Conservation (phyloP, 1,139 yeast species). For the Chernovozyma aurita region DNA sequence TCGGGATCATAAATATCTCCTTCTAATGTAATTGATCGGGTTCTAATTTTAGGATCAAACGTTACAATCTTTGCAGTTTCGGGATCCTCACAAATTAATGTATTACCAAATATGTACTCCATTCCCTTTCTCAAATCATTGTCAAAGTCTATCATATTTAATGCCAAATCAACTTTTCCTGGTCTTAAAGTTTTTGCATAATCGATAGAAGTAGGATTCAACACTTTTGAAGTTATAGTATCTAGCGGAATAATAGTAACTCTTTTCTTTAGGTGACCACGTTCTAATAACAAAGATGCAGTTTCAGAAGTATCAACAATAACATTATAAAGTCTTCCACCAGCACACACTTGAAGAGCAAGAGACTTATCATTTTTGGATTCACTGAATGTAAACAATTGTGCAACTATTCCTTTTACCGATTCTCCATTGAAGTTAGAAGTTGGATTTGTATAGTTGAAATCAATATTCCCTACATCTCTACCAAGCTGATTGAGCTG, state of each 20-base stretch:
- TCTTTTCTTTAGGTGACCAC: conserved; percentile 73
- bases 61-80: conserved; percentile 85
- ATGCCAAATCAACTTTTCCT: conserved; percentile 81
- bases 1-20: conserved; percentile 96
- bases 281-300: conserved; percentile 76
- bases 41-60: conserved; percentile 73
- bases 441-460: conserved; percentile 63
- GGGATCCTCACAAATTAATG: conserved; percentile 81
- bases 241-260: conserved; percentile 92
- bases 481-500: conserved; percentile 58
- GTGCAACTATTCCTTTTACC: conserved; percentile 90
- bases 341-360: conserved; percentile 93
- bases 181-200: conserved; percentile 73
- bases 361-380: conserved; percentile 59
- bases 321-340: conserved; percentile 83
- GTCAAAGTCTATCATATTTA: conserved; percentile 74
- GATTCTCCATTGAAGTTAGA: conserved; percentile 55
- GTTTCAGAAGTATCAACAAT: conserved; percentile 86
- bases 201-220: conserved; percentile 39
- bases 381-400: conserved; percentile 63
- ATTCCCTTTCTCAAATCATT: conserved; percentile 71
- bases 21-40: conserved; percentile 86
- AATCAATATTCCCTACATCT: conserved; percentile 69
- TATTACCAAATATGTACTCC: conserved; percentile 87
- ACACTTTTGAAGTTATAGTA: conserved; percentile 61